A percentile compares a stretch with the other conserved stretches of the same genome.
Conservation (phyloP, 805 yeast species). For the Saccharomycopsis fodiens region DNA sequence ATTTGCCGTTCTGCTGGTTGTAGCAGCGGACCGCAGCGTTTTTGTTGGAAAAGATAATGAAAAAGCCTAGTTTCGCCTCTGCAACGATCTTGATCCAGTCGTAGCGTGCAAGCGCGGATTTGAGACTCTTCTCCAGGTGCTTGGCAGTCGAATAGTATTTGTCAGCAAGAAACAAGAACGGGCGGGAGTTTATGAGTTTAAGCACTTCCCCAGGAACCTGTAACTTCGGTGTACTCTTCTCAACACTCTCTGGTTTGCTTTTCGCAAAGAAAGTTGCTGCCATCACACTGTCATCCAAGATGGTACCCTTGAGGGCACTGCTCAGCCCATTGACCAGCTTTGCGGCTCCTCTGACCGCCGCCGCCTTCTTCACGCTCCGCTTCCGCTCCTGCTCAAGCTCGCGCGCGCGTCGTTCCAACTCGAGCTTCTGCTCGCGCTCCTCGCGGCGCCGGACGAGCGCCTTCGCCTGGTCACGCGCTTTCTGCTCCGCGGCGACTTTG, state of each 20-base stretch:
- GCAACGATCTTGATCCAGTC: constrained; percentile 60
- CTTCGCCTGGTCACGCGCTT: constrained; percentile 24
- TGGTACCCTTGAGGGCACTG: neutral
- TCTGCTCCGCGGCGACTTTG: constrained; percentile 30
- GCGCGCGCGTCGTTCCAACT: constrained; percentile 4
- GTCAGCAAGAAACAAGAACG: constrained; percentile 49
- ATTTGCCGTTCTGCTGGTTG: constrained; percentile 50
- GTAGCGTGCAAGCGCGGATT: constrained; percentile 48
- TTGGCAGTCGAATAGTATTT: constrained; percentile 38
- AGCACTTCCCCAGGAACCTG: constrained; percentile 42
- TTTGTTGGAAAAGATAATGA: constrained; percentile 55
- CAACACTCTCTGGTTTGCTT: neutral
- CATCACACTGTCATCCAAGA: neutral
- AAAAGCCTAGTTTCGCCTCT: constrained; percentile 56
- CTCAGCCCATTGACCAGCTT: neutral
- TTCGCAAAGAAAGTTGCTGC: neutral
- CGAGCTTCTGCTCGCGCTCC: constrained; percentile 17
- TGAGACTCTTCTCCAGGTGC: constrained; percentile 38
- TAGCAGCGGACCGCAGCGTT: constrained; percentile 55
- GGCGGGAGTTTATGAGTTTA: constrained; percentile 45
- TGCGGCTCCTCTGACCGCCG: constrained; percentile 1
- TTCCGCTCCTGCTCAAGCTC: constrained; percentile 20
- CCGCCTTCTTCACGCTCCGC: constrained; percentile 15
- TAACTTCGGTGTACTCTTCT: constrained; percentile 11
- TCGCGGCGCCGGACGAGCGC: constrained; percentile 8